phyloP scores from a whole-genome alignment of 2,329 filamentous ascomycete species.

The Aureobasidium sp. region DNA sequence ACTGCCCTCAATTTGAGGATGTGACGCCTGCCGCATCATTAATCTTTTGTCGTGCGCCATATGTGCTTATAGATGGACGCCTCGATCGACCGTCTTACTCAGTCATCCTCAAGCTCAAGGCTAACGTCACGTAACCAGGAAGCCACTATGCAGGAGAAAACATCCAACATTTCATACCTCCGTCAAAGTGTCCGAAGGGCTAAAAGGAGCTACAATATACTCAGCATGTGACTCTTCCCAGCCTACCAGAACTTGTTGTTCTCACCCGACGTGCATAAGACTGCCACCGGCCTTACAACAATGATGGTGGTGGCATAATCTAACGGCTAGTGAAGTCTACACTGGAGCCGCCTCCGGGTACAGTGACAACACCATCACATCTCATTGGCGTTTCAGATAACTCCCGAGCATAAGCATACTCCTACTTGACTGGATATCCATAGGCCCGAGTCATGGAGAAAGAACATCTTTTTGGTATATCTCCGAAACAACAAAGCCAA shows the following conservation, averaged over 20 bases:
- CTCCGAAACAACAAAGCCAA: slow-evolving; percentile 4
- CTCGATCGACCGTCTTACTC: neutral
- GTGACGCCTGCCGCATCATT: too few relatives aligned
- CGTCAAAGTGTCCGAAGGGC: neutral
- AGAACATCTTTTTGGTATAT: neutral
- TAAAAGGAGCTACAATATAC: neutral
- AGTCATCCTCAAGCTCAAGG: neutral
- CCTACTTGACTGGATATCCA: neutral
- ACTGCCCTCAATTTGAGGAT: neutral
- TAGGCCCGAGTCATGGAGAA: neutral
- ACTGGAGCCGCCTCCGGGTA: neutral
- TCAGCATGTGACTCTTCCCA: neutral
- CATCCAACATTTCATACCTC: neutral
- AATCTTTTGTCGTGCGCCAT: neutral
- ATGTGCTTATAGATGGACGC: neutral
- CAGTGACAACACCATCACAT: neutral
- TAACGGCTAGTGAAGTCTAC: neutral
- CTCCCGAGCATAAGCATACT: neutral
- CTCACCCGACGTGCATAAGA: neutral
- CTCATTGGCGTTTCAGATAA: slow-evolving; percentile 1
- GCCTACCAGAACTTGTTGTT: neutral
- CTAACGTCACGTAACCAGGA: neutral
- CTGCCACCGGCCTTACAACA: neutral
- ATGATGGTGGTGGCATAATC: slow-evolving; percentile 7
- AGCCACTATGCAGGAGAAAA: slow-evolving; percentile 7